A percentile compares a stretch with the other conserved stretches of the same genome.
Evolutionary conservation across 23 red algal species (phyloP).

Genomic region (Agarophyton chilense): DNA sequence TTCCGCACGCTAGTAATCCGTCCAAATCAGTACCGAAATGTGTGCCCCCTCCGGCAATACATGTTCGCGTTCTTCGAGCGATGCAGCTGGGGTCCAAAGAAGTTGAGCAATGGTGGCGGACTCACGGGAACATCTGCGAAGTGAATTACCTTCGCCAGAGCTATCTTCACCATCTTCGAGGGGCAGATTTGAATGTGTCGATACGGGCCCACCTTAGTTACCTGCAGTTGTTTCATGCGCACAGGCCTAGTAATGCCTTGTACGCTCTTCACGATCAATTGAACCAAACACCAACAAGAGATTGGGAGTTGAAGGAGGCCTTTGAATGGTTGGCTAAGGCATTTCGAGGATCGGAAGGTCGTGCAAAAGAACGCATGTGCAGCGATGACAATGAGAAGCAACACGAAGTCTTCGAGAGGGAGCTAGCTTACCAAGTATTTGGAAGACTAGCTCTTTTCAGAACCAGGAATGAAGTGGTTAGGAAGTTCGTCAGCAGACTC

Average conservation of each 20-base stretch:
- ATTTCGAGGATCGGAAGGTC: slow-evolving; percentile 1
- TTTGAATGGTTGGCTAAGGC: slow-evolving; percentile 11
- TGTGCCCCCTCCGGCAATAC: neutral
- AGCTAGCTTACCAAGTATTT: slow-evolving; percentile 23
- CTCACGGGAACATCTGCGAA: neutral
- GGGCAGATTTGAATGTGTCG: neutral
- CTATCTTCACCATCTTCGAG: slow-evolving; percentile 26
- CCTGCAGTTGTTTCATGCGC: neutral
- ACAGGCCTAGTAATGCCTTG: slow-evolving; percentile 20
- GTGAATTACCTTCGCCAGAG: slow-evolving; percentile 34
- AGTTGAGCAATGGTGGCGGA: neutral
- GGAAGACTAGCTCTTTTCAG: slow-evolving; percentile 28
- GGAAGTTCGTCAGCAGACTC: slow-evolving; percentile 1
- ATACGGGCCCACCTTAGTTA: slow-evolving; percentile 7
- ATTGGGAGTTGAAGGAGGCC: slow-evolving; percentile 19
- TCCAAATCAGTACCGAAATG: slow-evolving; percentile 1
- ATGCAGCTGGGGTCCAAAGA: neutral
- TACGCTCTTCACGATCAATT: neutral
- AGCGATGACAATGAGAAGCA: neutral
- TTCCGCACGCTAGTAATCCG: slow-evolving; percentile 10
- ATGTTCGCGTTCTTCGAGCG: slow-evolving; percentile 12
- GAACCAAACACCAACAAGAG: neutral
- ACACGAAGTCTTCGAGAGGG: neutral
- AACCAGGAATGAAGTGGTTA: neutral
- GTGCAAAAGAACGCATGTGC: neutral